A percentile compares a stretch with the other conserved stretches of the same genome.
These are phyloP conservation scores for Amylostereum areolatum DNA, from an alignment of 1,284 basidiomycete genomes.

Conservation along the genomic window DNA sequence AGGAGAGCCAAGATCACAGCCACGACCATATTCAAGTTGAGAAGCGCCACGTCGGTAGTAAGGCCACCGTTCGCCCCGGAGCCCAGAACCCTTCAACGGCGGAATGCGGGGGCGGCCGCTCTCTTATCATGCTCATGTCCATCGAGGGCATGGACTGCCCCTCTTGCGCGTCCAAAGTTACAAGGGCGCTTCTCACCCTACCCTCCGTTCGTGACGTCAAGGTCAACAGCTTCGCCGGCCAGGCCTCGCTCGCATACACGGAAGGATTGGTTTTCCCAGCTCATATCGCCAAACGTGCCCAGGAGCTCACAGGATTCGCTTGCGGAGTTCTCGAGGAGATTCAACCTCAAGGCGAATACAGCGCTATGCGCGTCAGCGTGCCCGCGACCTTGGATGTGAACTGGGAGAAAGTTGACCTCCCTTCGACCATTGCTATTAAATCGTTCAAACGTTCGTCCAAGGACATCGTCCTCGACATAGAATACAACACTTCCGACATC, in stretches of 20 bases:
- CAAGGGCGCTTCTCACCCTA: constrained; percentile 10
- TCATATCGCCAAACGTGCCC: constrained; percentile 10
- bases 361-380: constrained; percentile 9
- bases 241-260: constrained; percentile 12
- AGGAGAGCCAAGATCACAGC: not conserved
- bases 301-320: constrained; percentile 10
- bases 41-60: not conserved
- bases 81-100: not conserved
- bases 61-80: not conserved
- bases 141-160: constrained; percentile 16
- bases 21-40: not conserved
- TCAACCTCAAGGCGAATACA: constrained; percentile 4
- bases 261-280: constrained; percentile 9
- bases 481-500: constrained; percentile 11
- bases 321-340: constrained; percentile 8
- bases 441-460: not conserved
- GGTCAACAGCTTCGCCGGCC: constrained; percentile 12
- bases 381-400: not conserved
- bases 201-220: constrained; percentile 13
- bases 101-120: constrained; percentile 5
- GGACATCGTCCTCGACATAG: constrained; percentile 7
- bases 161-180: constrained; percentile 11
- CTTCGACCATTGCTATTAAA: constrained; percentile 5
- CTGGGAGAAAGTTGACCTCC: constrained; percentile 5
- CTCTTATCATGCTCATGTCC: constrained; percentile 4